phyloP scores from a whole-genome alignment of 164 flowering plant species.

The Piper betle region DNA sequence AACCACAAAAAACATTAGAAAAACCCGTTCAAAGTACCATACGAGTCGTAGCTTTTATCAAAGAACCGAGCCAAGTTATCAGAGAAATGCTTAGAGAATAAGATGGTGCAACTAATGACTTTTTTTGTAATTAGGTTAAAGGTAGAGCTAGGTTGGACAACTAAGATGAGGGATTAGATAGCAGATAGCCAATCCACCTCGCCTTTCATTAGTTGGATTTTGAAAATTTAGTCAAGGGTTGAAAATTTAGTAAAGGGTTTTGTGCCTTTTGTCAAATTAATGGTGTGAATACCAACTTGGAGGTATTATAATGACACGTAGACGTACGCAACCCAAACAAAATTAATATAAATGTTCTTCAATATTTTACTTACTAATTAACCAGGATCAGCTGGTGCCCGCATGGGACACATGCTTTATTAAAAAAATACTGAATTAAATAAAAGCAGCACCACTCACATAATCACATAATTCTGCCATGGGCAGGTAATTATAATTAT shows the following conservation, averaged over 20 bases:
- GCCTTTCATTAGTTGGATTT: neutral
- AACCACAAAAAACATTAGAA: too few species aligned
- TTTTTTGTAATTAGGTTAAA: neutral
- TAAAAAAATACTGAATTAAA: too few species aligned
- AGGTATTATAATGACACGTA: neutral
- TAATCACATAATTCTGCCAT: neutral
- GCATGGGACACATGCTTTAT: neutral
- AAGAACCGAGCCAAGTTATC: too few species aligned
- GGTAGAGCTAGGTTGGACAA: neutral
- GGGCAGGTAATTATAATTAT: neutral
- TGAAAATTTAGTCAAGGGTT: too few species aligned
- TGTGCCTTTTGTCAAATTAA: too few species aligned
- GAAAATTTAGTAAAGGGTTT: neutral
- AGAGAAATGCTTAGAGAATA: neutral
- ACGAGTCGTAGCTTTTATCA: too few species aligned
- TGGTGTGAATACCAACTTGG: neutral
- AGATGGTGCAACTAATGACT: neutral
- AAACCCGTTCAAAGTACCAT: too few species aligned
- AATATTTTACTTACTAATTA: neutral
- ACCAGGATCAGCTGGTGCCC: neutral
- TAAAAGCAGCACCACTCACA: neutral
- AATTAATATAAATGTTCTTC: too few species aligned
- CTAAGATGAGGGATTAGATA: neutral
- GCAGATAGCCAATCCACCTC: neutral
- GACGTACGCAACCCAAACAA: neutral